Evolutionary conservation across 2,329 filamentous ascomycete genomes (phyloP), one percentile per base, ranked within the genome.

Genomic region (Pyricularia grisea): DNA sequence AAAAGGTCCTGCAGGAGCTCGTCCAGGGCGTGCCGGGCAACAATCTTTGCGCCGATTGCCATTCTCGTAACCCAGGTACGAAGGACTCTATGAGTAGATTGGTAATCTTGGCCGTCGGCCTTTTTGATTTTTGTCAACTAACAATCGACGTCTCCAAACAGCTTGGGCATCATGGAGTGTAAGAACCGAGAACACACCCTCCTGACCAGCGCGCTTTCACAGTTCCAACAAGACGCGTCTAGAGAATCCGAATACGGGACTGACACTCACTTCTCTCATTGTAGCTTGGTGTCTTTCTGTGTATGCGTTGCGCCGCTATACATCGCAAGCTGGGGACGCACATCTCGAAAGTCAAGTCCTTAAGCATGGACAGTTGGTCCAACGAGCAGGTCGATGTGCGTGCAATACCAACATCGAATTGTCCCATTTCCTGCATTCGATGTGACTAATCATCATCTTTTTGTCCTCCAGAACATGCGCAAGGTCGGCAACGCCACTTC

Each of bases 331-430:
- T 99, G 76, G 95, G 95, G 71, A 98, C 95, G 60, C 95, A 99
- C 79, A 93, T 99, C 72, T 97, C 94, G 73, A 99, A 99, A 79
- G 93, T 99, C 83, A 99, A 99, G 81, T 98, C 94, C 55, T 81
- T 99, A 81, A 98, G 92, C 79, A 98, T 99, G 94, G 95, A 99
- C 80, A 95, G 91, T 73, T 99, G 95, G 95, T 89, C 92, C 66
- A 90, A 90, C 76, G 95, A 98, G 71, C 95, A 99, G 81, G 94
- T 99, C 72, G 95, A 99, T 81, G 94, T 97, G 83, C 80, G 87
- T 80, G 27, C 60, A 30, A 63, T 17, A 28, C 25, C 10, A 10
- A 61, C n/a, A 12, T 12, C 25, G 23, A 61, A 27, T 23, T 9
- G 9, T 23, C 23, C 58, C 25, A 12, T 28, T 63, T 27, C 2